These are phyloP conservation scores for Fabrea salina DNA, from an alignment of 169 alveolate species.

Conservation along the genomic window DNA sequence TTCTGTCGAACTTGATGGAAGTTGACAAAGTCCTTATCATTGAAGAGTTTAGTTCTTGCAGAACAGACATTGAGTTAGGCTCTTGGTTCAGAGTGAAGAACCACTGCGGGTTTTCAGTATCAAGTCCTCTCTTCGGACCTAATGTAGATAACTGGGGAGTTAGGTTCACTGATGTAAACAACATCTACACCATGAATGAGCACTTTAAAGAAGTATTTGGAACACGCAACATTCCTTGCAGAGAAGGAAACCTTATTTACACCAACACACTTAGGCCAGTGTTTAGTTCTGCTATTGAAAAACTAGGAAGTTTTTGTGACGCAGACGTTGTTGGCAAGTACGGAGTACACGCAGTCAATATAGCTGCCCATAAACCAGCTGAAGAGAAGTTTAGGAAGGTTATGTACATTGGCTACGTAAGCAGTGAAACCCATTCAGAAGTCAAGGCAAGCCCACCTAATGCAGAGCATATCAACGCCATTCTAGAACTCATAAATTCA, in stretches of 20 bases:
- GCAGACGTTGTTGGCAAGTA: not conserved
- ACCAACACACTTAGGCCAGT: not conserved
- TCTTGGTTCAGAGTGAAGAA: not conserved
- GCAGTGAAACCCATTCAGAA: not conserved
- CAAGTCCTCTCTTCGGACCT: not conserved
- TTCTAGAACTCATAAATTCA: not conserved
- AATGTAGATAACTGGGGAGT: slow-evolving; percentile 18
- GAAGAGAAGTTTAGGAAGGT: not conserved
- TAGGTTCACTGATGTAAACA: slow-evolving; percentile 14
- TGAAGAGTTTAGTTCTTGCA: not conserved
- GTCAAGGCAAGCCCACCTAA: not conserved
- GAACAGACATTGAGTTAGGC: not conserved
- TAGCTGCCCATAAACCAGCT: not conserved
- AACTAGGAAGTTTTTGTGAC: not conserved
- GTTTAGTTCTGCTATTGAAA: not conserved
- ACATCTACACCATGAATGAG: not conserved
- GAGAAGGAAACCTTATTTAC: not conserved
- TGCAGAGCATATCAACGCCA: not conserved
- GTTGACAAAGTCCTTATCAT: not conserved
- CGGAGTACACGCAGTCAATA: slow-evolving; percentile 7
- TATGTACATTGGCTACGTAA: not conserved
- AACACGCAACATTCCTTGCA: not conserved
- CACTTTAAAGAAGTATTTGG: not conserved
- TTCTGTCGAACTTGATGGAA: not conserved
- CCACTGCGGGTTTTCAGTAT: slow-evolving; percentile 4